These are phyloP conservation scores for Stagonosporopsis tanaceti DNA, from an alignment of 2,329 filamentous ascomycete species.

Conservation along the genomic window DNA sequence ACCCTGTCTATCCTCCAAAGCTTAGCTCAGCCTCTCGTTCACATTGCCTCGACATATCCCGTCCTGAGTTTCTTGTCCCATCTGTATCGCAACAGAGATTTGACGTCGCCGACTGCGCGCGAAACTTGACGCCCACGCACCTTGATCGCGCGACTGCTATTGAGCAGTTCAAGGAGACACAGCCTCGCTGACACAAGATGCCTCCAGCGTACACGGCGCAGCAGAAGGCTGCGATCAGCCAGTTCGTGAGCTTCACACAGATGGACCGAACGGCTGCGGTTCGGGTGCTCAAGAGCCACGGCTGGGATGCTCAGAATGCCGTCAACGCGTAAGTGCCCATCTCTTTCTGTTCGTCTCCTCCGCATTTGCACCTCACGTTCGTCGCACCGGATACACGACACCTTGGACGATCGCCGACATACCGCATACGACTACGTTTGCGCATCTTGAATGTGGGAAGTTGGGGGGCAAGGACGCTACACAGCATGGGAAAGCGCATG, in stretches of 20 bases:
- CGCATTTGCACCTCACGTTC: not conserved
- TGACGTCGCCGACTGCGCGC: not conserved
- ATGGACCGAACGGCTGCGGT: conserved; percentile 55
- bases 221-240: conserved; percentile 56
- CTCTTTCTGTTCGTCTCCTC: conserved; percentile 3
- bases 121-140: not conserved
- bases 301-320: conserved; percentile 56
- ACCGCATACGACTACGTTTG: not conserved
- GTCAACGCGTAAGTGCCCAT: conserved; percentile 56
- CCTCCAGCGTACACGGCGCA: conserved; percentile 55
- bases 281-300: conserved; percentile 54
- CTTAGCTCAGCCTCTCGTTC: conserved; percentile 12
- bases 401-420: not conserved
- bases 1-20: conserved; percentile 9
- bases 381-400: not conserved
- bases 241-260: conserved; percentile 56
- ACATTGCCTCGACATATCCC: not conserved
- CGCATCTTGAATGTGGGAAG: not conserved
- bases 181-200: conserved; percentile 48
- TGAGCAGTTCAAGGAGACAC: conserved; percentile 5
- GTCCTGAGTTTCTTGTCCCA: not conserved
- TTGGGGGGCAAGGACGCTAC: not conserved
- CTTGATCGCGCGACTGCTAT: conserved; percentile 12
- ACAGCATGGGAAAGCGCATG: conserved; percentile 10
- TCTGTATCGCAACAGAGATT: not conserved